phyloP scores from a whole-genome alignment of 2,329 filamentous ascomycete genomes.

The Esteya vermicola region DNA sequence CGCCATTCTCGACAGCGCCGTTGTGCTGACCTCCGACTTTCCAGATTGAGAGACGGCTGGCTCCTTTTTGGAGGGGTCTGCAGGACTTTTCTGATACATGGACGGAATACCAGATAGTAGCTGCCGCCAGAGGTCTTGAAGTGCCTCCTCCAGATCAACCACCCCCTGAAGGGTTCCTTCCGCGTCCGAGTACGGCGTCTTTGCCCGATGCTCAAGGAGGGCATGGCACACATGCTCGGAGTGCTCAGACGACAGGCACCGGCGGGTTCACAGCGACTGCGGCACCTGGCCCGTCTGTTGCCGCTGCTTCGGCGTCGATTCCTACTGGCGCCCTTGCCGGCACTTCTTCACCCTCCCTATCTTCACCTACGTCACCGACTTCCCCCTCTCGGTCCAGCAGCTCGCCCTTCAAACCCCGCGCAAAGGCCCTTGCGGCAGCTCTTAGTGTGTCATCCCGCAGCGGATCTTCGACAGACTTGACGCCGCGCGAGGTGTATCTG shows the following conservation, averaged over 20 bases:
- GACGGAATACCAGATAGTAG: constrained; percentile 92
- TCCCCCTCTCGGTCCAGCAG: constrained; percentile 28
- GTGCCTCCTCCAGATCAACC: constrained; percentile 76
- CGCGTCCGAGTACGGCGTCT: constrained; percentile 51
- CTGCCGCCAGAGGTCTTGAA: constrained; percentile 69
- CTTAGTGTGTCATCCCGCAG: constrained; percentile 63
- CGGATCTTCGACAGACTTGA: constrained; percentile 55
- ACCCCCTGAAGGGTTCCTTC: constrained; percentile 51
- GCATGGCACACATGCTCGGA: no score
- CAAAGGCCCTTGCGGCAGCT: constrained; percentile 77
- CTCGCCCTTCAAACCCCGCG: constrained; percentile 63
- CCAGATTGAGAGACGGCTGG: constrained; percentile 82
- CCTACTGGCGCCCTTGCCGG: constrained; percentile 37
- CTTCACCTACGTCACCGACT: constrained; percentile 43
- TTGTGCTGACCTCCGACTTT: constrained; percentile 6
- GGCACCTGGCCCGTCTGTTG: background rate
- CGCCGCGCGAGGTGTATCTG: constrained; percentile 64
- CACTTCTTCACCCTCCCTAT: constrained; percentile 63
- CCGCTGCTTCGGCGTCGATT: background rate
- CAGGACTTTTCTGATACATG: constrained; percentile 80
- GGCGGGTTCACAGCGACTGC: background rate
- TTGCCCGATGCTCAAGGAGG: no score
- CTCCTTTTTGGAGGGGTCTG: constrained; percentile 89
- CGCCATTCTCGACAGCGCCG: background rate
- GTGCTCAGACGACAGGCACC: no score